Evolutionary conservation across 1,139 yeast genomes (phyloP).

Genomic region (Geotrichum reessii): DNA sequence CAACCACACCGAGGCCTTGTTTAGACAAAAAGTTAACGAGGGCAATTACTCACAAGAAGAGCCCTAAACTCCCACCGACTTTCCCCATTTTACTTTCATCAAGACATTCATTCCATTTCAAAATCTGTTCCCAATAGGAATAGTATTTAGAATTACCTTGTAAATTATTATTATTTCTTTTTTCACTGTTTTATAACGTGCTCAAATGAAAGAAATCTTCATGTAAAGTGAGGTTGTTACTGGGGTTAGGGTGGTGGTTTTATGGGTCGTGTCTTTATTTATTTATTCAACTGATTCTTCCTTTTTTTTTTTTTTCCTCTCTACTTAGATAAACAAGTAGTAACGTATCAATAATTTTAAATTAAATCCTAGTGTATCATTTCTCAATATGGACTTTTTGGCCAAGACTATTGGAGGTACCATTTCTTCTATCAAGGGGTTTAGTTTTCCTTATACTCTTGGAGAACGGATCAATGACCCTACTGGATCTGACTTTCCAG

Average conservation of each 20-base stretch:
- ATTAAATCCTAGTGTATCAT: background rate
- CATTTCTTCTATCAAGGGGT: constrained; percentile 27
- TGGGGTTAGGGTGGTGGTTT: constrained; percentile 12
- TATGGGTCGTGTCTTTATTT: constrained; percentile 8
- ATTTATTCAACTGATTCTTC: background rate
- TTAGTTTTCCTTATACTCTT: constrained; percentile 31
- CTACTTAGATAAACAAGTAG: background rate
- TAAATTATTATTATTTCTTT: no score
- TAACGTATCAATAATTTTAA: background rate
- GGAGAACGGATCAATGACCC: constrained; percentile 25
- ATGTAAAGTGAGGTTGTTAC: background rate
- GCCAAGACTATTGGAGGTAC: constrained; percentile 34
- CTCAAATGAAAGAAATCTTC: background rate
- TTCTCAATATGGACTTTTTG: constrained; percentile 34
- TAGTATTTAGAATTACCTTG: background rate
- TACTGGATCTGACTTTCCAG: constrained; percentile 28
- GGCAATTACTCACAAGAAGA: constrained; percentile 46
- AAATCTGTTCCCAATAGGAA: background rate
- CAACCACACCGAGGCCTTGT: constrained; percentile 72
- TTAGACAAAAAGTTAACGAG: constrained; percentile 41
- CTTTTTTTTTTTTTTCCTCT: background rate
- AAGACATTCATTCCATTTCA: background rate
- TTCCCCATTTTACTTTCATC: constrained; percentile 2
- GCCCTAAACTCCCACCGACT: constrained; percentile 31
- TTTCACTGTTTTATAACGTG: background rate